A percentile compares a stretch with the other conserved stretches of the same genome.
These are phyloP conservation scores for Solanum aculeatissimum DNA, from an alignment of 305 asterid genomes.

Conservation along the genomic window DNA sequence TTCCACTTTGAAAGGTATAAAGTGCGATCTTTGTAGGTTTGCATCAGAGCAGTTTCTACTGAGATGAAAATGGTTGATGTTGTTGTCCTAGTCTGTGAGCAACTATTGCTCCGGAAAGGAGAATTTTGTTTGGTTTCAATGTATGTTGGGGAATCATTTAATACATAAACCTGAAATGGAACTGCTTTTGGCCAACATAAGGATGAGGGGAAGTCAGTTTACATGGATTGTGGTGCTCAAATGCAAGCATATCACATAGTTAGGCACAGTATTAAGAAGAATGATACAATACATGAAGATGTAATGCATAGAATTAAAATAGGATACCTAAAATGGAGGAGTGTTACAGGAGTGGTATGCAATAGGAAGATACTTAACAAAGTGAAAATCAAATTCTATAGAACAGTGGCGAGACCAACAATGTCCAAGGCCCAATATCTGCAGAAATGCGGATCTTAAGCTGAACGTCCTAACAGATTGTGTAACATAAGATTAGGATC, in stretches of 20 bases:
- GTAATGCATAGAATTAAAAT: neutral
- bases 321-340: neutral
- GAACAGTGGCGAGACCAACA: neutral
- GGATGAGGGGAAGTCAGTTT: neutral
- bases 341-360: neutral
- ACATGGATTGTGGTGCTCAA: neutral
- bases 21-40: neutral
- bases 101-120: neutral
- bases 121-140: neutral
- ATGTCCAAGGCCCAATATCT: neutral
- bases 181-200: neutral
- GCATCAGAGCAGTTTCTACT: neutral
- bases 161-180: neutral
- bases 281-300: neutral
- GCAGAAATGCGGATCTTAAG: neutral
- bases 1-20: neutral
- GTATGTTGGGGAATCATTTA: neutral
- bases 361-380: neutral
- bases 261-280: neutral
- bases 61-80: neutral
- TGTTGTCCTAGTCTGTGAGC: neutral
- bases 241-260: neutral
- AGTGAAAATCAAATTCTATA: neutral
- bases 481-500: neutral
- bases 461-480: neutral